These are phyloP conservation scores for Blumeria hordei DNA, from an alignment of 2,329 filamentous ascomycete genomes.

Conservation along the genomic window DNA sequence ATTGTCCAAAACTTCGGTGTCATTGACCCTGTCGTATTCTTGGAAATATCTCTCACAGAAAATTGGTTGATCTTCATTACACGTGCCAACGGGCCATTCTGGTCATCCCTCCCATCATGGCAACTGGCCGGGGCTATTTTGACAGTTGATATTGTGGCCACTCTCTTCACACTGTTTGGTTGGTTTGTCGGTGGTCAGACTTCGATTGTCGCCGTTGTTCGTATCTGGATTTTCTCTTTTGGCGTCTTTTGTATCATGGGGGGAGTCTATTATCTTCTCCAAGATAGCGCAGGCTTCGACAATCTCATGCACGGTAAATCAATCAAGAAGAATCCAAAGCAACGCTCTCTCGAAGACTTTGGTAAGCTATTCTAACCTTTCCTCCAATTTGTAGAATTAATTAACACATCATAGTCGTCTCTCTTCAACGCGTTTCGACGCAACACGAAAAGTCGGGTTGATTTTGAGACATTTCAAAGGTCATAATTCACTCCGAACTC, in stretches of 20 bases:
- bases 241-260: conserved; percentile 71
- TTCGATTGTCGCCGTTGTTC: conserved; percentile 61
- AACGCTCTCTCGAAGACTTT: conserved; percentile 72
- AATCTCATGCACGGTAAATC: conserved; percentile 86
- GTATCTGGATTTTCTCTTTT: conserved; percentile 80
- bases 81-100: conserved; percentile 77
- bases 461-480: too few relatives aligned
- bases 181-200: conserved; percentile 51
- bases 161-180: conserved; percentile 66
- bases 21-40: conserved; percentile 62
- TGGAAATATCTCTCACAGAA: conserved; percentile 74
- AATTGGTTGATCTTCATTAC: conserved; percentile 97
- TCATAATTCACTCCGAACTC: too few relatives aligned
- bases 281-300: conserved; percentile 61
- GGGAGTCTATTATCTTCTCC: conserved; percentile 51
- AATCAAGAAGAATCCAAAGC: conserved; percentile 58
- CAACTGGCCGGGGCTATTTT: conserved; percentile 58
- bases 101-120: conserved; percentile 74
- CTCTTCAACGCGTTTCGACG: conserved; percentile 69
- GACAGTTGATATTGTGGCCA: conserved; percentile 61
- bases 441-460: conserved; percentile 78
- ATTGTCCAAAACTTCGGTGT: conserved; percentile 78
- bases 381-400: conserved; percentile 21
- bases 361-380: conserved; percentile 29
- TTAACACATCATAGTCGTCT: conserved; percentile 38